A percentile compares a stretch with the other conserved stretches of the same genome.
phyloP scores from a whole-genome alignment of 2,329 filamentous ascomycete species.

The Claviceps fusiformis region DNA sequence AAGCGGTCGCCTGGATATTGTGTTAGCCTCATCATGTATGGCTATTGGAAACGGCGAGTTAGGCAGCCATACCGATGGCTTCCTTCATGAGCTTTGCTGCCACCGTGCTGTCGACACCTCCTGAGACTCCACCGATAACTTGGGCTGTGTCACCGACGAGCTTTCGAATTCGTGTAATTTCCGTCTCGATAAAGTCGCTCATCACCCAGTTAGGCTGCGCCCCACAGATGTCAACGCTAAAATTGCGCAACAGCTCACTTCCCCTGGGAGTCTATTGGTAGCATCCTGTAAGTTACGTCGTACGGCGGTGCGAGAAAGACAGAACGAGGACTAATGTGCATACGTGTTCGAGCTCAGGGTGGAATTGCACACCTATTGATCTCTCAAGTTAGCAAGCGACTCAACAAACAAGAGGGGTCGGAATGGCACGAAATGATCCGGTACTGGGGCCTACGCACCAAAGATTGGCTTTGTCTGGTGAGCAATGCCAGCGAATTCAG shows the following conservation, averaged over 20 bases:
- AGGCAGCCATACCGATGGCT: slow-evolving; percentile 46
- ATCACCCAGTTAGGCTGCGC: slow-evolving; percentile 72
- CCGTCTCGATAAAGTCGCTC: slow-evolving; percentile 67
- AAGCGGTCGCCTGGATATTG: slow-evolving; percentile 19
- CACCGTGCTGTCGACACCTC: slow-evolving; percentile 83
- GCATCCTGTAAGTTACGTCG: background rate
- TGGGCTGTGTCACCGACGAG: slow-evolving; percentile 73
- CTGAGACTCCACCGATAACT: slow-evolving; percentile 51
- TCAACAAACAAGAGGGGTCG: background rate
- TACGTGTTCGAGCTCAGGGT: slow-evolving; percentile 55
- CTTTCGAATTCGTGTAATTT: slow-evolving; percentile 66
- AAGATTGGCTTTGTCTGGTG: slow-evolving; percentile 56
- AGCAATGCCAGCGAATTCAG: slow-evolving; percentile 67
- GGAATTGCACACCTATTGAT: slow-evolving; percentile 59
- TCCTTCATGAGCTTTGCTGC: slow-evolving; percentile 75
- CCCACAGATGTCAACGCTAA: slow-evolving; percentile 68
- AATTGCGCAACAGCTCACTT: slow-evolving; percentile 63
- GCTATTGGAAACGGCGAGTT: background rate
- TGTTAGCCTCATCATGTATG: background rate
- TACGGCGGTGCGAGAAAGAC: background rate
- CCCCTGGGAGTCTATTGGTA: slow-evolving; percentile 37
- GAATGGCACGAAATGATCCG: background rate
- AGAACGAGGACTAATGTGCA: background rate
- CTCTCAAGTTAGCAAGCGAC: slow-evolving; percentile 2
- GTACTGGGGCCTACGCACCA: background rate